These are phyloP conservation scores for Gliomastix tumulicola DNA, from an alignment of 2,329 filamentous ascomycete species.

Conservation along the genomic window DNA sequence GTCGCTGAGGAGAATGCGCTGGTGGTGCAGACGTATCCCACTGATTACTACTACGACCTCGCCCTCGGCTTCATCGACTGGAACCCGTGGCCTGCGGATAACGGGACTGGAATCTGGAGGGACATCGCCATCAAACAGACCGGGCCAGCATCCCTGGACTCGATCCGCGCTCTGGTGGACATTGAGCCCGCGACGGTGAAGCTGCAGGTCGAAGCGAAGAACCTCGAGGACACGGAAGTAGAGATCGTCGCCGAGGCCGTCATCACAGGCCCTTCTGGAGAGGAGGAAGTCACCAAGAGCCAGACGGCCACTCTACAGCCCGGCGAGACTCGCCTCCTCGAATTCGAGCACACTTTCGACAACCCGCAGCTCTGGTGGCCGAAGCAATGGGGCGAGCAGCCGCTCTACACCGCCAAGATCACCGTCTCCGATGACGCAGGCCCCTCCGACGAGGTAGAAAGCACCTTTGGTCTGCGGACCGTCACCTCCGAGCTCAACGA, in stretches of 20 bases:
- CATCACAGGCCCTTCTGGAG: slow-evolving; percentile 22
- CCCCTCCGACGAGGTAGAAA: slow-evolving; percentile 17
- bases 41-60: slow-evolving; percentile 52
- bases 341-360: slow-evolving; percentile 21
- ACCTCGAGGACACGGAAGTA: slow-evolving; percentile 29
- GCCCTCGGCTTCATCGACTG: slow-evolving; percentile 55
- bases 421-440: slow-evolving; percentile 17
- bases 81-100: slow-evolving; percentile 47
- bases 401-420: slow-evolving; percentile 34
- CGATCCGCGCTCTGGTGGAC: slow-evolving; percentile 36
- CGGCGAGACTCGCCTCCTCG: slow-evolving; percentile 26
- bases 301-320: slow-evolving; percentile 27
- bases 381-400: slow-evolving; percentile 49
- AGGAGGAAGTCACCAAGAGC: slow-evolving; percentile 15
- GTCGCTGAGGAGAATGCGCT: slow-evolving; percentile 38
- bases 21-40: slow-evolving; percentile 47
- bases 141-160: slow-evolving; percentile 37
- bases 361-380: slow-evolving; percentile 56
- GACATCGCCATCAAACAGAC: slow-evolving; percentile 48
- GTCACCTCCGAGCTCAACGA: slow-evolving; percentile 43
- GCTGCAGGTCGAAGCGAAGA: slow-evolving; percentile 28
- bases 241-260: slow-evolving; percentile 24
- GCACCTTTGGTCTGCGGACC: slow-evolving; percentile 17
- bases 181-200: slow-evolving; percentile 28
- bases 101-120: slow-evolving; percentile 57